phyloP scores from a whole-genome alignment of 2,329 filamentous ascomycete species.

The Chrysoporthe deuterocubensis region DNA sequence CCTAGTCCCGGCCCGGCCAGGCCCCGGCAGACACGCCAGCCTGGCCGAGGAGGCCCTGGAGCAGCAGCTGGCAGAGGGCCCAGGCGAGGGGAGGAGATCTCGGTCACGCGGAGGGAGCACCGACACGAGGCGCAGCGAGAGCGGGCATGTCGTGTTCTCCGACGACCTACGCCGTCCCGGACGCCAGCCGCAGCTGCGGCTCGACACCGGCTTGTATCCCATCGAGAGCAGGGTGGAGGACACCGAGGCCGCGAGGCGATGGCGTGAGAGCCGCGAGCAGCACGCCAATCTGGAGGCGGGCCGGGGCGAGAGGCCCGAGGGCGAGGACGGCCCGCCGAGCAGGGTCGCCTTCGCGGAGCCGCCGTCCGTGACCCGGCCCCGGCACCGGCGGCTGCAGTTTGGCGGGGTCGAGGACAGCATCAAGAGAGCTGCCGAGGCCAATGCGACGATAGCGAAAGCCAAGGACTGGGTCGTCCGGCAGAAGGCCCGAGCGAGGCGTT shows the following conservation, averaged over 20 bases:
- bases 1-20: constrained; percentile 9
- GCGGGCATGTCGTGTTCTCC: constrained; percentile 23
- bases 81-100: constrained; percentile 2
- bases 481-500: constrained; percentile 33
- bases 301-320: neutral
- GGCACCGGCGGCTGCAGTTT: constrained; percentile 31
- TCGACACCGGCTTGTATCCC: constrained; percentile 37
- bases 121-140: constrained; percentile 21
- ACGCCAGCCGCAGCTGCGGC: constrained; percentile 24
- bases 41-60: constrained; percentile 13
- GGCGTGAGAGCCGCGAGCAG: constrained; percentile 26
- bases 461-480: constrained; percentile 38
- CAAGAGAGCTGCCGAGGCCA: constrained; percentile 34
- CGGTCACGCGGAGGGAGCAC: constrained; percentile 11
- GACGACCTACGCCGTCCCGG: constrained; percentile 4
- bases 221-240: constrained; percentile 36
- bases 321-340: neutral
- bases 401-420: constrained; percentile 33
- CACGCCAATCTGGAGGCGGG: neutral
- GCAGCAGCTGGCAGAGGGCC: too few relatives aligned
- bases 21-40: constrained; percentile 4
- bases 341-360: constrained; percentile 20
- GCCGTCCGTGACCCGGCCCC: constrained; percentile 33
- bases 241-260: constrained; percentile 28
- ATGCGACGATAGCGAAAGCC: constrained; percentile 35